These are phyloP conservation scores for Gossypium thurberi DNA, from an alignment of 345 rosid genomes.

Conservation along the genomic window DNA sequence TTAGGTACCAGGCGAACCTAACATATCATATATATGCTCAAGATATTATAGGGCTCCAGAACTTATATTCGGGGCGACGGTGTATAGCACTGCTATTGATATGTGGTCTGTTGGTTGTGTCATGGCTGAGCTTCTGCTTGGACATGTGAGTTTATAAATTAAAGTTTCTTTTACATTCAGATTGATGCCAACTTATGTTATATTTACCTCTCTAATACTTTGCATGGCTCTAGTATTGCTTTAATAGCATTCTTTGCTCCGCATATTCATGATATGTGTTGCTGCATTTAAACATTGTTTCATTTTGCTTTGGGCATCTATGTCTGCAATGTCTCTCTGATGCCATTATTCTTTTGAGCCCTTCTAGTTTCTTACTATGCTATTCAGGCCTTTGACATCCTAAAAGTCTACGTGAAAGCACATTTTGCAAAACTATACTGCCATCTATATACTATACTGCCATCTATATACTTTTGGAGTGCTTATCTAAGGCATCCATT, in stretches of 20 bases:
- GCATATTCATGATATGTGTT: background rate
- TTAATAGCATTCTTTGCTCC: background rate
- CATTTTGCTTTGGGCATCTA: background rate
- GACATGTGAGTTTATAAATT: slow-evolving; percentile 45
- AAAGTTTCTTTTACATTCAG: background rate
- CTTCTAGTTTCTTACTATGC: background rate
- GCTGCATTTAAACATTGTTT: background rate
- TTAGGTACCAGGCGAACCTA: slow-evolving; percentile 96
- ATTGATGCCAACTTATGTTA: background rate
- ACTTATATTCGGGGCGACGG: slow-evolving; percentile 97
- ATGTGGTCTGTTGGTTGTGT: slow-evolving; percentile 99
- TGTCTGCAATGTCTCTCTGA: background rate
- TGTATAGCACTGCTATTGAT: slow-evolving; percentile 91
- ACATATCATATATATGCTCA: slow-evolving; percentile 94
- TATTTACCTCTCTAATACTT: slow-evolving; percentile 2
- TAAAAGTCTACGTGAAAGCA: background rate
- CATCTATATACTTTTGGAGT: background rate
- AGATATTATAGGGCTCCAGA: slow-evolving; percentile 98
- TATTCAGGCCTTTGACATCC: background rate
- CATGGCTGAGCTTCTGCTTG: slow-evolving; percentile 90
- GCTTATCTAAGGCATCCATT: background rate
- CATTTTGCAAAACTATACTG: background rate
- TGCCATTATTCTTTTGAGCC: background rate
- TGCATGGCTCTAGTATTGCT: slow-evolving; percentile 3
- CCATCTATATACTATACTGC: background rate